Evolutionary conservation across 202 grass and related monocot species (phyloP).

Genomic region (Elaeis oleifera): DNA sequence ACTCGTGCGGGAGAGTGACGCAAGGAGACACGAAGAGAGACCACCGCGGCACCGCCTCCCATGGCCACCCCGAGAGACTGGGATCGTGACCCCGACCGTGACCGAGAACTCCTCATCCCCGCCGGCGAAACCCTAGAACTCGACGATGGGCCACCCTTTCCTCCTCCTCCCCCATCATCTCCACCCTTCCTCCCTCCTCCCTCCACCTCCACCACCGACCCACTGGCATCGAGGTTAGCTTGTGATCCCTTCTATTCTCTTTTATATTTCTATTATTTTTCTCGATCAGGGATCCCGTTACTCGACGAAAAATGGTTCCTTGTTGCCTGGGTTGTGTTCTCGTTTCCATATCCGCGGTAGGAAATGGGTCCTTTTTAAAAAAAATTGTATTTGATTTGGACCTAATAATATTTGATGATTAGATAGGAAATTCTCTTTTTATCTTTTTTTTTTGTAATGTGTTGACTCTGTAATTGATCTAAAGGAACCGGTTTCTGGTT

Average conservation of each 20-base stretch:
- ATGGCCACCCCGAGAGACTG: background rate
- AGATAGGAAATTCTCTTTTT: too few species aligned
- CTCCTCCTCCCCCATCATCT: background rate
- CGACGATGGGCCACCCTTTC: background rate
- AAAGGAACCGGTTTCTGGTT: too few species aligned
- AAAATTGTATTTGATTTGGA: too few species aligned
- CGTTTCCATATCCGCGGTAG: too few species aligned
- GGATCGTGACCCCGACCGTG: background rate
- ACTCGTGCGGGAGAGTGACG: too few species aligned
- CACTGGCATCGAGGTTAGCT: constrained; percentile 24
- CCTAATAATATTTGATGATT: too few species aligned
- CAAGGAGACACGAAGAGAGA: too few species aligned
- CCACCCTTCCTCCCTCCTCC: background rate
- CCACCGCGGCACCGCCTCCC: too few species aligned
- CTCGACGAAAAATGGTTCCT: background rate
- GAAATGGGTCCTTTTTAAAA: too few species aligned
- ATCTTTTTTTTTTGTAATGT: too few species aligned
- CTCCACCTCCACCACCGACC: constrained; percentile 15
- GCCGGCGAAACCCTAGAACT: constrained; percentile 6
- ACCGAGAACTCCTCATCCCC: constrained; percentile 35
- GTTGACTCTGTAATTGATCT: too few species aligned
- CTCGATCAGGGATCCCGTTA: background rate
- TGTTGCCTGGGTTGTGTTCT: background rate
- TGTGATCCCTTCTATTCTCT: background rate
- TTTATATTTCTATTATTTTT: background rate